phyloP scores from a whole-genome alignment of 768 basidiomycete species.

The Leccinum pellstonianum region DNA sequence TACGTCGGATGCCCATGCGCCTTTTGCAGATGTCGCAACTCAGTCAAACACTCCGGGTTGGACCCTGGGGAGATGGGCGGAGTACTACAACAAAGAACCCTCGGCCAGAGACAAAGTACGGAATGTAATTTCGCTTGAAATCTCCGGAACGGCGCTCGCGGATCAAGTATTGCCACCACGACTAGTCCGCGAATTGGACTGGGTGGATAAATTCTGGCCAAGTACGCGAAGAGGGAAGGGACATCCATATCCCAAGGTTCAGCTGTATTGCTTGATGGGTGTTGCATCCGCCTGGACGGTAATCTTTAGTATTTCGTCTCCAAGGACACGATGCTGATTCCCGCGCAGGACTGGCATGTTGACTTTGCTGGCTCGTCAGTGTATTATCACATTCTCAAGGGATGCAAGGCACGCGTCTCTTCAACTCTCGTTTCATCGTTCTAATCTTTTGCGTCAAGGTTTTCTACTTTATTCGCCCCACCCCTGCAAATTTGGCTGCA shows the following conservation, averaged over 20 bases:
- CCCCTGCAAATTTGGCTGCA: conserved; percentile 77
- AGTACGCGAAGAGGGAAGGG: conserved; percentile 69
- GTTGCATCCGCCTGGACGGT: conserved; percentile 94
- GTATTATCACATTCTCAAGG: conserved; percentile 92
- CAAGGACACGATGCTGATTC: background rate
- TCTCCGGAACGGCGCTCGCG: conserved; percentile 81
- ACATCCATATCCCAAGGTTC: conserved; percentile 86
- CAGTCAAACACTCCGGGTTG: conserved; percentile 85
- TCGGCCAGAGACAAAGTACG: conserved; percentile 78
- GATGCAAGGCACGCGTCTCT: conserved; percentile 62
- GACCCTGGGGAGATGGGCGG: conserved; percentile 89
- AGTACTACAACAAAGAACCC: conserved; percentile 73
- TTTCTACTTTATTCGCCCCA: conserved; percentile 95
- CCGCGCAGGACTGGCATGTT: conserved; percentile 88
- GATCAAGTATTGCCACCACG: conserved; percentile 79
- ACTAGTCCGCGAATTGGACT: conserved; percentile 86
- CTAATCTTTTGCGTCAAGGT: conserved; percentile 44
- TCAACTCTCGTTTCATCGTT: background rate
- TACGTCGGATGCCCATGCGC: conserved; percentile 3
- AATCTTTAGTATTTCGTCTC: conserved; percentile 29
- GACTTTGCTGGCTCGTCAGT: conserved; percentile 98
- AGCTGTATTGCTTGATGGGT: conserved; percentile 96
- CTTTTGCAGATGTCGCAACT: conserved; percentile 71
- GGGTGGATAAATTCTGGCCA: conserved; percentile 98
- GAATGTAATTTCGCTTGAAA: conserved; percentile 95